Percentiles rank a stretch among this genome's conserved stretches.
Conservation (phyloP, 106 monocot species). For the Allium cepa region DNA sequence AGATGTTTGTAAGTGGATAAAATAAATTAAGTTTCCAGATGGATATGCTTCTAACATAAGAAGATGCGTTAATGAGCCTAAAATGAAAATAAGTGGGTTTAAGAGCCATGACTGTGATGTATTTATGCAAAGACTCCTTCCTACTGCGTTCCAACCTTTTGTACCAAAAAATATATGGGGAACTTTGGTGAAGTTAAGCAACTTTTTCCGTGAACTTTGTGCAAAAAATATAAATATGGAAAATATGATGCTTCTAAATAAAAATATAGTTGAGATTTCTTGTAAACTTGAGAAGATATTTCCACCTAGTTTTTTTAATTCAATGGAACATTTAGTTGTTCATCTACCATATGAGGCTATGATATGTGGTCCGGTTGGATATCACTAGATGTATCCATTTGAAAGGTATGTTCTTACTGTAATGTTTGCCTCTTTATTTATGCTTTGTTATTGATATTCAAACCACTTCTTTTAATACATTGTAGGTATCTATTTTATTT, state of each 20-base stretch:
- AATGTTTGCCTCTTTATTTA: too few species aligned
- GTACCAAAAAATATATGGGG: not conserved
- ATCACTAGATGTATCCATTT: conserved; percentile 3
- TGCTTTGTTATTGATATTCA: too few species aligned
- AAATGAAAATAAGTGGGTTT: not conserved
- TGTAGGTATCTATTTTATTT: not conserved
- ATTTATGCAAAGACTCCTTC: not conserved
- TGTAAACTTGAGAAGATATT: too few species aligned
- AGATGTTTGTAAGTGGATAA: not conserved
- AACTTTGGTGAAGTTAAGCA: not conserved
- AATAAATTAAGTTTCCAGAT: not conserved
- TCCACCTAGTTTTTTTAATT: too few species aligned
- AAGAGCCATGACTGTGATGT: not conserved
- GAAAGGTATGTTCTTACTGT: not conserved
- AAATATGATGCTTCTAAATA: too few species aligned
- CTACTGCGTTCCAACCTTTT: not conserved
- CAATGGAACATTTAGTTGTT: not conserved
- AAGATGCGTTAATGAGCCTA: not conserved
- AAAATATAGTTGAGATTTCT: too few species aligned
- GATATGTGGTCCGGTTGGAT: not conserved
- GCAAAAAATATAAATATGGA: too few species aligned
- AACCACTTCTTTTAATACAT: too few species aligned
- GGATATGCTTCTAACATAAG: not conserved
- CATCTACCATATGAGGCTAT: not conserved
- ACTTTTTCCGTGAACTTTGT: not conserved